Conservation (phyloP, 2,329 filamentous ascomycete genomes). For the Xylaria sp. region DNA sequence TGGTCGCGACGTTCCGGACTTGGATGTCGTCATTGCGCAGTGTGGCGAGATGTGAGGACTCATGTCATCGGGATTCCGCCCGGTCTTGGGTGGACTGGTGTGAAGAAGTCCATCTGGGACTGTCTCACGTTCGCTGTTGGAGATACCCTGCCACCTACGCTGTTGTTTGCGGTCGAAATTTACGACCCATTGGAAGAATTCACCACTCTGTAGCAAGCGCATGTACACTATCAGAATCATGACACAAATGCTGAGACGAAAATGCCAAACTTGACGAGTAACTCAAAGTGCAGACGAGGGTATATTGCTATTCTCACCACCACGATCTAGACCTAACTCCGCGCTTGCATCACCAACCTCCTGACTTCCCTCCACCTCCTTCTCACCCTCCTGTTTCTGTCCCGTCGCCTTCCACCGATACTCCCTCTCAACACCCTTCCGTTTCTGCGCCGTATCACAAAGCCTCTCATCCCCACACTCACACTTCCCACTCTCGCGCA, state of each 20-base stretch:
- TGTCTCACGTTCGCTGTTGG: background rate
- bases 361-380: background rate
- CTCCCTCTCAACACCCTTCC: conserved; percentile 43
- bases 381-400: background rate
- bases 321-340: background rate
- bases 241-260: background rate
- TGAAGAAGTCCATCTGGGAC: background rate
- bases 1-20: conserved; percentile 72
- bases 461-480: conserved; percentile 46
- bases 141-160: background rate
- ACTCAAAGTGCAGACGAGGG: conserved; percentile 3
- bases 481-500: conserved; percentile 41
- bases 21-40: conserved; percentile 78
- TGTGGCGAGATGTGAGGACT: conserved; percentile 81
- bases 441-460: conserved; percentile 47
- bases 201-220: too few relatives aligned
- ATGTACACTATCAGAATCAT: background rate
- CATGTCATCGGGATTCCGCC: background rate
- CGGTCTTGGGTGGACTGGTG: background rate
- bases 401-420: conserved; percentile 42
- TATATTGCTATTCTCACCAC: conserved; percentile 9
- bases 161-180: background rate
- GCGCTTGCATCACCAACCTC: background rate
- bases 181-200: background rate
- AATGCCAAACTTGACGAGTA: background rate